These are phyloP conservation scores for Phialemoniopsis sp. DNA, from an alignment of 2,329 filamentous ascomycete genomes.

Conservation along the genomic window DNA sequence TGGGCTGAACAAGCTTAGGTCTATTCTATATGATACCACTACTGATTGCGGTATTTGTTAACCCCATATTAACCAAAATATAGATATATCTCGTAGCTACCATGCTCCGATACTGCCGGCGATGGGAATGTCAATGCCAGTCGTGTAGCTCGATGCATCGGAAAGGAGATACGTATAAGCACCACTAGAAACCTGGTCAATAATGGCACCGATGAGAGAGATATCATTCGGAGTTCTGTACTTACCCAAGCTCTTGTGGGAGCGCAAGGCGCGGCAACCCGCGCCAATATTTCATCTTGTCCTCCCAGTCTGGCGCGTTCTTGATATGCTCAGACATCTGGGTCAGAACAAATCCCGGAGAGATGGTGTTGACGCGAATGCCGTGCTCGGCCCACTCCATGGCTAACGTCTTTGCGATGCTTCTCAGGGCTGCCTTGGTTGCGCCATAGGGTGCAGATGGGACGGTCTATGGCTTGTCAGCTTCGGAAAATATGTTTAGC, in stretches of 20 bases:
- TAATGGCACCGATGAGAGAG: too few species aligned
- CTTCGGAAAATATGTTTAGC: too few species aligned
- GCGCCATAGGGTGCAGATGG: neutral
- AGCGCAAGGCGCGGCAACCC: constrained; percentile 51
- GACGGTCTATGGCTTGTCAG: too few species aligned
- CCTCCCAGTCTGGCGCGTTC: constrained; percentile 48
- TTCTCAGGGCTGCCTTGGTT: constrained; percentile 22
- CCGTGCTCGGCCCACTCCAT: constrained; percentile 23
- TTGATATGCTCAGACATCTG: constrained; percentile 46
- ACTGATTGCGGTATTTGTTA: too few species aligned
- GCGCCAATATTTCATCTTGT: constrained; percentile 54
- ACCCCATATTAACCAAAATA: neutral
- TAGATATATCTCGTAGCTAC: constrained; percentile 1
- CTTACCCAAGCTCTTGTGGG: constrained; percentile 48
- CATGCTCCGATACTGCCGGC: constrained; percentile 24
- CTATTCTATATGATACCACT: too few species aligned
- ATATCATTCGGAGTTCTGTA: too few species aligned
- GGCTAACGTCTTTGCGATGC: constrained; percentile 33
- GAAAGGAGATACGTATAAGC: constrained; percentile 54
- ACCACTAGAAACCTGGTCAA: too few species aligned
- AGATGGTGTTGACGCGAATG: constrained; percentile 35
- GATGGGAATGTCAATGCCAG: constrained; percentile 44
- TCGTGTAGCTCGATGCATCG: constrained; percentile 45
- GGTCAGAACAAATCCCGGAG: constrained; percentile 36
- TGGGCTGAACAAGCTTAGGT: too few species aligned